These are phyloP conservation scores for Macrophomina pseudophaseolina DNA, from an alignment of 2,329 filamentous ascomycete species.

Conservation along the genomic window DNA sequence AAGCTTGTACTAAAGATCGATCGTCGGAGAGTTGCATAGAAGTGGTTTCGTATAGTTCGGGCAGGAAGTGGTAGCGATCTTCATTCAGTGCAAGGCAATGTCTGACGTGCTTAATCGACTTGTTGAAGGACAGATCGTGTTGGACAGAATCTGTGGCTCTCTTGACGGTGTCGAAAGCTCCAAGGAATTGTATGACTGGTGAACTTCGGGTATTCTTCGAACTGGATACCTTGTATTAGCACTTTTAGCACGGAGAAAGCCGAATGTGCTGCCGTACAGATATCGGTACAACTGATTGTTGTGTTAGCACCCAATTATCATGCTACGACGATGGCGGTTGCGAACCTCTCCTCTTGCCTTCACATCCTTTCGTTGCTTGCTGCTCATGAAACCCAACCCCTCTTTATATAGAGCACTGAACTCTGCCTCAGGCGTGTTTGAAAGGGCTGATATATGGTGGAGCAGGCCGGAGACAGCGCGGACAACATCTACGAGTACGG, in stretches of 20 bases:
- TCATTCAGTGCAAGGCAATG: constrained; percentile 50
- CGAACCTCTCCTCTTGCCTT: too few species aligned
- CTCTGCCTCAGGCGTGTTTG: constrained; percentile 31
- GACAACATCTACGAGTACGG: constrained; percentile 34
- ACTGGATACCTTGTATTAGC: too few species aligned
- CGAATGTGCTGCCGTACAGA: too few species aligned
- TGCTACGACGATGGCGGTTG: too few species aligned
- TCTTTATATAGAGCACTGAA: constrained; percentile 28
- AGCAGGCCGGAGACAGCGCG: constrained; percentile 48
- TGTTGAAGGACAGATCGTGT: constrained; percentile 41
- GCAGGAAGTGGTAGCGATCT: constrained; percentile 36
- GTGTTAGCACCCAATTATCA: too few species aligned
- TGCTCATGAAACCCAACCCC: too few species aligned
- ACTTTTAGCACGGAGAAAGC: too few species aligned
- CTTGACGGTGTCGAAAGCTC: constrained; percentile 46
- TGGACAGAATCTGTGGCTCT: constrained; percentile 33
- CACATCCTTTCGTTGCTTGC: too few species aligned
- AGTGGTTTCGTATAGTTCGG: constrained; percentile 29
- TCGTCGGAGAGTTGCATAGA: not conserved
- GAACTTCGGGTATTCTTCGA: too few species aligned
- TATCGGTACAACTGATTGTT: too few species aligned
- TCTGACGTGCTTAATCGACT: constrained; percentile 43
- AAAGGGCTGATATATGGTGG: constrained; percentile 37
- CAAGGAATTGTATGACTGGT: constrained; percentile 43
- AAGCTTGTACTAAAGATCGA: constrained; percentile 44